Evolutionary conservation across 129 eudicot genomes (phyloP), one percentile per base, ranked within the genome.

Genomic region (Lactuca sativa): DNA sequence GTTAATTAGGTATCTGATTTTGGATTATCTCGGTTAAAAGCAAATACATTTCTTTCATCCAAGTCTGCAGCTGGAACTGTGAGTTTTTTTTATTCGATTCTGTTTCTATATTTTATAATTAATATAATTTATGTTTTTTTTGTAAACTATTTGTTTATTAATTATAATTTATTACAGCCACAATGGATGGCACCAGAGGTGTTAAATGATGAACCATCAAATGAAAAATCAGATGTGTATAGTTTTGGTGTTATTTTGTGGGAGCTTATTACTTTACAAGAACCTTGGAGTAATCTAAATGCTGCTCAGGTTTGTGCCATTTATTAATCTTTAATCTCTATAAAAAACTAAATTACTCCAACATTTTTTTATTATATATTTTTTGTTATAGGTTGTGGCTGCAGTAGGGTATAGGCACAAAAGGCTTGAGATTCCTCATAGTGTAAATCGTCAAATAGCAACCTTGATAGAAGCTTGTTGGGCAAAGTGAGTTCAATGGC

Each of bases 101-200:
- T 56, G 18, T 60, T 43, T 66, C 16, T 15, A 17, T 15, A 17
- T 54, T 53, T 53, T 48, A 52, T 10, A 52, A 52, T 30, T 52
- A 38, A 48, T 57, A 37, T 57, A 14, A 8, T 57, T 38, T n/a
- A n/a, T 36, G 14, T 58, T 3, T 68, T n/a, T 34, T n/a, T 34
- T 10, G 52, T 34, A 61, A 40, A 54, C 38, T 56, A 16, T 55
- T 15, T 58, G 31, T 15, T 58, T 53, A 58, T 6, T 71, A 59
- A 51, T 51, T 25, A 53, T 48, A 3, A 5, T 0, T 52, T 62
- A 30, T 69, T 59, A 34, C 79, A 92, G 98, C 95, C 98, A 44
- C 96, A 89, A 75, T 92, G 98, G 98, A 92, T 92, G 98, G 96
- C 98, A 60, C 98, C 98, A 9, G 98, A 92, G 85, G 98, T 92